Conservation (phyloP, 1,139 yeast genomes). For the Pichia sp. region DNA sequence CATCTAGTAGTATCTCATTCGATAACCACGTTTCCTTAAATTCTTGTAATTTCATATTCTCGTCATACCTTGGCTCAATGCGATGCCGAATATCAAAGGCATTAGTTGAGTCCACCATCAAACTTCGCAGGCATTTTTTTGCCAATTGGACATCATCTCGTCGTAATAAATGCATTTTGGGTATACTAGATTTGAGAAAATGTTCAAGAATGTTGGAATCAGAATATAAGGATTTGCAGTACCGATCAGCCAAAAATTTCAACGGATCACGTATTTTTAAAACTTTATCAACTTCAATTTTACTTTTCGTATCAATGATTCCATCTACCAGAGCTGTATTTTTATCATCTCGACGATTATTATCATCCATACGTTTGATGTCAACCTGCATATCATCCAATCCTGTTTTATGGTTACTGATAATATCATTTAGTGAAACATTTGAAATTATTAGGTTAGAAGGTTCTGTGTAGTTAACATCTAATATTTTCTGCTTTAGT, state of each 20-base stretch:
- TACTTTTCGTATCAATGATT: no score
- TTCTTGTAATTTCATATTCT: not conserved
- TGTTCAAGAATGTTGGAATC: not conserved
- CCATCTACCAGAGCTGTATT: no score
- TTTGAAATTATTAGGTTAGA: not conserved
- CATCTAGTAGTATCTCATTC: constrained; percentile 7
- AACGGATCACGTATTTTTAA: constrained; percentile 17
- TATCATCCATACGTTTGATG: no score
- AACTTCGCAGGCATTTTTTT: constrained; percentile 14
- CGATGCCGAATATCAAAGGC: constrained; percentile 19
- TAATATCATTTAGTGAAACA: no score
- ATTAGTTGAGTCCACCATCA: constrained; percentile 14
- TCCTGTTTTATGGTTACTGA: no score
- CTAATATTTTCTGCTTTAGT: not conserved
- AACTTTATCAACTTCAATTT: constrained; percentile 1
- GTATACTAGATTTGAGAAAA: constrained; percentile 15
- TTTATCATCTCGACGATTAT: no score
- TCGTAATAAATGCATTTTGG: constrained; percentile 21
- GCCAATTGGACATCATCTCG: constrained; percentile 16
- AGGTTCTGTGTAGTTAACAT: not conserved
- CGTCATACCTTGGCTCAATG: not conserved
- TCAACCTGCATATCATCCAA: no score
- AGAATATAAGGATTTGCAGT: constrained; percentile 12
- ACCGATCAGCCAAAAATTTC: constrained; percentile 19
- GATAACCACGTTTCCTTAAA: constrained; percentile 5